Conservation (phyloP, 495 filamentous ascomycete genomes). For the Daldinia loculata region DNA sequence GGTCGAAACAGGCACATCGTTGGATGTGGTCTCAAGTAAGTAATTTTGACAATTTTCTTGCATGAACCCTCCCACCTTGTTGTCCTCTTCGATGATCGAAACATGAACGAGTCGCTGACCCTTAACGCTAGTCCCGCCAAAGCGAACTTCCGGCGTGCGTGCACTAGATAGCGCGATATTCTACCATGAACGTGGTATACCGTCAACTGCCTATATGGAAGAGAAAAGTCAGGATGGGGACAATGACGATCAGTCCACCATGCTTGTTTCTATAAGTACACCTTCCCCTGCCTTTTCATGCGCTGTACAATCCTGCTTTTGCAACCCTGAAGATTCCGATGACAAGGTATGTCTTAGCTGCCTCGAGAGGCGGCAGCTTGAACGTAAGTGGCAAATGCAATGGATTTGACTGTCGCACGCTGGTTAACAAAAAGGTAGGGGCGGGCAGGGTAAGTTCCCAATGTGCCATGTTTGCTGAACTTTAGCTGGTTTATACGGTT, state of each 20-base stretch:
- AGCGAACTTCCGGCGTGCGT: not conserved
- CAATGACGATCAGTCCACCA: not conserved
- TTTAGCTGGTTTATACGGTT: not conserved
- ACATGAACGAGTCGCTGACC: not conserved
- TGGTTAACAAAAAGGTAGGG: not conserved
- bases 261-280: slow-evolving; percentile 26
- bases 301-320: slow-evolving; percentile 33
- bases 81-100: not conserved
- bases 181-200: slow-evolving; percentile 25
- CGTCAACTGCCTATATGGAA: slow-evolving; percentile 7
- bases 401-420: slow-evolving; percentile 19
- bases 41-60: not conserved
- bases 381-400: slow-evolving; percentile 13
- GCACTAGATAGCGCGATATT: not conserved
- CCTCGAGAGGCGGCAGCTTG: slow-evolving; percentile 13
- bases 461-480: not conserved
- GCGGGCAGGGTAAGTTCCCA: not conserved
- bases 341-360: slow-evolving; percentile 26
- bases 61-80: too few species aligned
- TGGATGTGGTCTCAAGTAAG: not conserved
- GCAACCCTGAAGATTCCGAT: not conserved
- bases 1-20: not conserved
- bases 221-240: slow-evolving; percentile 6
- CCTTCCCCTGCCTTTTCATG: slow-evolving; percentile 24
- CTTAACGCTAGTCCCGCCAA: not conserved